phyloP scores from a whole-genome alignment of 2,329 filamentous ascomycete species.

The Neopestalotiopsis clavispora region DNA sequence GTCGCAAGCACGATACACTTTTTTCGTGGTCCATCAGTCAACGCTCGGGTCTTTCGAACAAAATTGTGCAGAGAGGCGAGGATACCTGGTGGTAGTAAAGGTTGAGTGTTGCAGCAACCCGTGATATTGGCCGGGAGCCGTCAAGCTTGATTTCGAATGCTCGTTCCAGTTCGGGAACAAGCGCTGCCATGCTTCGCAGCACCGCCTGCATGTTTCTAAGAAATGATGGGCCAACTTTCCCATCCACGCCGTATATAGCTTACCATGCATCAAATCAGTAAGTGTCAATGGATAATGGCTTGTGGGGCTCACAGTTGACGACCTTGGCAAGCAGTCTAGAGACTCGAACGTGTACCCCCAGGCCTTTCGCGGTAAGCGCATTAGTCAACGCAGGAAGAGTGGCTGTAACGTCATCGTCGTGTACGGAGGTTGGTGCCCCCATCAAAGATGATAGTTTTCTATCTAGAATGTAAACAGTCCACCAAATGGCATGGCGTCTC shows the following conservation, averaged over 20 bases:
- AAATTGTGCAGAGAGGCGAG: neutral
- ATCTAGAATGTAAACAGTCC: neutral
- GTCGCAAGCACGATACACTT: neutral
- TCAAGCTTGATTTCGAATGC: neutral
- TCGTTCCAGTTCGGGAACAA: neutral
- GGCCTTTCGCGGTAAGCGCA: neutral
- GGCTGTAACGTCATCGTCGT: neutral
- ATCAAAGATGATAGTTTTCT: neutral
- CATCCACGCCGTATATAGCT: neutral
- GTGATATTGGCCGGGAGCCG: neutral
- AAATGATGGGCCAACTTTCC: neutral
- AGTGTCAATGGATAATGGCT: neutral
- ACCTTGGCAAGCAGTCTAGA: neutral
- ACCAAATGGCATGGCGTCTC: neutral
- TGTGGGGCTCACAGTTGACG: neutral
- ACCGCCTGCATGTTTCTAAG: neutral
- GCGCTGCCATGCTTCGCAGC: neutral
- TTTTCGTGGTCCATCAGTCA: neutral
- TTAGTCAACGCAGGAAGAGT: neutral
- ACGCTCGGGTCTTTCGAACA: neutral
- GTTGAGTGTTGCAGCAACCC: neutral
- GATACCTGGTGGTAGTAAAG: neutral
- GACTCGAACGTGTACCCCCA: neutral
- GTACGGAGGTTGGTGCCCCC: neutral
- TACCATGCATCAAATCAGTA: neutral